Evolutionary conservation across 1,284 basidiomycete species (phyloP).

Genomic region (Mycena citricolor): DNA sequence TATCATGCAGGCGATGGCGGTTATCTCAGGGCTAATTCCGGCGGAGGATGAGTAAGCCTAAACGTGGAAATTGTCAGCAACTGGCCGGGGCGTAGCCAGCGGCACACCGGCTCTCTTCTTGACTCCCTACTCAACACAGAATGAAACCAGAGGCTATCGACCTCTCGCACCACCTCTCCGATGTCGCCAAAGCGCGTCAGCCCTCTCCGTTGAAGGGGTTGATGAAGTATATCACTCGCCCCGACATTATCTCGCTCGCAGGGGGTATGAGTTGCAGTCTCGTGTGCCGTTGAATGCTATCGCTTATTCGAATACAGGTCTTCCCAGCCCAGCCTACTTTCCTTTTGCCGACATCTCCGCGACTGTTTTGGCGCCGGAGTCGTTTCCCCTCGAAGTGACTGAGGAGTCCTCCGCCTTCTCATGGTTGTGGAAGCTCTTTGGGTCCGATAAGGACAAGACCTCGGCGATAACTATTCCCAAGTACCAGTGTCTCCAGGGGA

Average conservation of each 20-base stretch:
- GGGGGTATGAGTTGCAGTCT: conserved; percentile 42
- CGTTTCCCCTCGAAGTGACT: conserved; percentile 33
- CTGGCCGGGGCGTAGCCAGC: too few species aligned
- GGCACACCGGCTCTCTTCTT: too few species aligned
- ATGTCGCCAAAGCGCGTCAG: conserved; percentile 48
- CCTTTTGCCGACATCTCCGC: conserved; percentile 59
- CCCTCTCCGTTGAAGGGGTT: conserved; percentile 66
- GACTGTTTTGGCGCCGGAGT: conserved; percentile 37
- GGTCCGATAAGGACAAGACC: conserved; percentile 44
- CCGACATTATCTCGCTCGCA: conserved; percentile 54
- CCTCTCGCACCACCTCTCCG: conserved; percentile 43
- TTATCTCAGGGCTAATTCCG: too few species aligned
- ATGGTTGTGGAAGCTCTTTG: conserved; percentile 72
- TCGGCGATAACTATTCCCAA: conserved; percentile 61
- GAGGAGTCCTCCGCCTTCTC: conserved; percentile 40
- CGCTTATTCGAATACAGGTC: conserved; percentile 38
- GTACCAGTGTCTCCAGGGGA: conserved; percentile 47
- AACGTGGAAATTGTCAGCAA: too few species aligned
- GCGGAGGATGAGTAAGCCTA: too few species aligned
- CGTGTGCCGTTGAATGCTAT: conserved; percentile 1
- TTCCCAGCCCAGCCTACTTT: conserved; percentile 63
- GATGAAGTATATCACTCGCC: conserved; percentile 51
- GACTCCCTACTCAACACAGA: conserved; percentile 9
- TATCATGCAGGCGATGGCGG: too few species aligned
- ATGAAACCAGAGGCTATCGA: conserved; percentile 45